Percentiles rank a stretch among this genome's conserved stretches.
phyloP scores from a whole-genome alignment of 2,329 filamentous ascomycete genomes.

The Fusarium vanettenii region DNA sequence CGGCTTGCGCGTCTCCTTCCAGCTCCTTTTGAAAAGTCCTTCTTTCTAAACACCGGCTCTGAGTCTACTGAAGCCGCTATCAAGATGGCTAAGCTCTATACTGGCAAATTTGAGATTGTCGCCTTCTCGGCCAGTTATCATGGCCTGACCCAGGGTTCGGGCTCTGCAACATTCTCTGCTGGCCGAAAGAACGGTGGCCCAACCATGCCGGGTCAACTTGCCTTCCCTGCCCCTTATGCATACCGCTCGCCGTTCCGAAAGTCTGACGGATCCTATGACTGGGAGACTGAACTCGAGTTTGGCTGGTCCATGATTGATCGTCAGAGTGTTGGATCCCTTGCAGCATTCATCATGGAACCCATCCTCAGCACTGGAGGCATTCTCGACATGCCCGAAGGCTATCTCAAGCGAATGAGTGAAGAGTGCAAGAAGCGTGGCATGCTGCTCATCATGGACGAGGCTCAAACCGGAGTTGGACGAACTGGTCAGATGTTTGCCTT shows the following conservation, averaged over 20 bases:
- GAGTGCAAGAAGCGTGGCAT: slow-evolving; percentile 67
- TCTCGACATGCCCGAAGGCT: slow-evolving; percentile 17
- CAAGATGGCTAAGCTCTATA: slow-evolving; percentile 71
- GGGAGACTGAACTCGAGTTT: slow-evolving; percentile 72
- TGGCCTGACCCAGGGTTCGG: slow-evolving; percentile 66
- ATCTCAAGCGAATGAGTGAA: slow-evolving; percentile 25
- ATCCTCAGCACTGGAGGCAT: slow-evolving; percentile 66
- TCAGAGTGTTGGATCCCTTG: slow-evolving; percentile 67
- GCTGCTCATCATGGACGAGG: slow-evolving; percentile 70
- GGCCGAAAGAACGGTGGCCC: slow-evolving; percentile 60
- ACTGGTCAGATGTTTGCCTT: slow-evolving; percentile 70
- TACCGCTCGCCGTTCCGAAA: slow-evolving; percentile 72
- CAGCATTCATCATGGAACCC: slow-evolving; percentile 70
- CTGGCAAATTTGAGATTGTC: slow-evolving; percentile 73
- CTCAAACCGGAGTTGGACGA: slow-evolving; percentile 68
- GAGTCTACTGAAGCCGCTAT: slow-evolving; percentile 71
- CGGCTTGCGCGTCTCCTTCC: slow-evolving; percentile 61
- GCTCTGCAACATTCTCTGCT: slow-evolving; percentile 64
- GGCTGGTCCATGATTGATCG: slow-evolving; percentile 71
- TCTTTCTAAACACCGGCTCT: slow-evolving; percentile 67
- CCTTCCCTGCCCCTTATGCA: slow-evolving; percentile 68
- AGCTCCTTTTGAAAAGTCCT: slow-evolving; percentile 60
- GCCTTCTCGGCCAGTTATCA: slow-evolving; percentile 69
- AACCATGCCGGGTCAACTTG: slow-evolving; percentile 65
- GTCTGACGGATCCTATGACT: slow-evolving; percentile 71